Evolutionary conservation across 768 basidiomycete genomes (phyloP).

Genomic region (Pulveroboletus sp.): DNA sequence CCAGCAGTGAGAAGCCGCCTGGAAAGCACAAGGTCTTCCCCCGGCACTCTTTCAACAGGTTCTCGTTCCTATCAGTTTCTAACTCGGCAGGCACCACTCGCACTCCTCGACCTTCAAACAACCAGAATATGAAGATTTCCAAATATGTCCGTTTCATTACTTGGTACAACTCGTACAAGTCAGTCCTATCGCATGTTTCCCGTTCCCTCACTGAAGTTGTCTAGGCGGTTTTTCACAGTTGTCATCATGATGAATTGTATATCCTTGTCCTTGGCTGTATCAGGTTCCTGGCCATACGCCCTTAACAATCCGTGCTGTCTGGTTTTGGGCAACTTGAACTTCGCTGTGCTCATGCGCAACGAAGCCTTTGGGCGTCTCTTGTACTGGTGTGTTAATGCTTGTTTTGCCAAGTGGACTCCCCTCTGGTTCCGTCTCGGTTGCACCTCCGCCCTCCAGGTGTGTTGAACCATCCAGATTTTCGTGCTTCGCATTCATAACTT

Average conservation of each 20-base stretch:
- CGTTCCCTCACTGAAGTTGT: slow-evolving; percentile 5
- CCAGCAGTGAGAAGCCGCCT: slow-evolving; percentile 39
- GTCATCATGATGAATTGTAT: slow-evolving; percentile 56
- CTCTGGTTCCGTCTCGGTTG: slow-evolving; percentile 68
- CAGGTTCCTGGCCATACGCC: slow-evolving; percentile 67
- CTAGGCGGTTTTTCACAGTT: slow-evolving; percentile 70
- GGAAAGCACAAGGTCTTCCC: slow-evolving; percentile 27
- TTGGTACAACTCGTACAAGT: slow-evolving; percentile 83
- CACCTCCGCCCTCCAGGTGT: slow-evolving; percentile 67
- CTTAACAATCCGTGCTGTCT: slow-evolving; percentile 63
- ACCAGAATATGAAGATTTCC: slow-evolving; percentile 53
- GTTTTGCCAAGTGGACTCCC: slow-evolving; percentile 82
- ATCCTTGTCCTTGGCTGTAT: slow-evolving; percentile 56
- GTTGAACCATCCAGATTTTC: neutral
- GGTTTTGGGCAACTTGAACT: slow-evolving; percentile 68
- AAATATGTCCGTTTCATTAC: slow-evolving; percentile 58
- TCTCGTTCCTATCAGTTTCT: slow-evolving; percentile 34
- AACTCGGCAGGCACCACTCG: slow-evolving; percentile 36
- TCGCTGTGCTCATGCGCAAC: slow-evolving; percentile 74
- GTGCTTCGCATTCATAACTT: slow-evolving; percentile 7
- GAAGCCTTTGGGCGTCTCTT: slow-evolving; percentile 78
- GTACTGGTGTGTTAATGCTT: slow-evolving; percentile 65
- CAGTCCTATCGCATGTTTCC: slow-evolving; percentile 7
- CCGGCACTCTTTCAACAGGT: slow-evolving; percentile 40
- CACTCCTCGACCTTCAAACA: slow-evolving; percentile 33